Base-by-base conservation (phyloP, 768 basidiomycete genomes). In the Calocera cornea region DNA sequence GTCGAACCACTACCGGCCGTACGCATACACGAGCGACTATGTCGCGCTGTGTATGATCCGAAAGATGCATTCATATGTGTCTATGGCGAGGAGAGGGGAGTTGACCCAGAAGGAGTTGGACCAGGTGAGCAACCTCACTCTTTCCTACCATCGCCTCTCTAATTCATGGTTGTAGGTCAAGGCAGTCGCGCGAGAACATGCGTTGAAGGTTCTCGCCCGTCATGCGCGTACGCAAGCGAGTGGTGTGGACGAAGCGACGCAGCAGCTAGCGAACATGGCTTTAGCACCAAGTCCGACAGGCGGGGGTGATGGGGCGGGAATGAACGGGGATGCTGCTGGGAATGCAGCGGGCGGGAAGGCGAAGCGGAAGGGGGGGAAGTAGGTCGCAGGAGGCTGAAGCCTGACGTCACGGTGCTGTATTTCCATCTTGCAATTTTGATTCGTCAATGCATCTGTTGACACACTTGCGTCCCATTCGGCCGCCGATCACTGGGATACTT, bases 371-470 rank as follows among this genome's bases (percentile, higher is more conserved):
- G 54, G 54, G 5, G 54, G 54, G 27, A 60, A 60, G 22, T 60
- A 33, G 31, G 27, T 27, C 5, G 27, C 54, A 2, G 54, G 31
- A 16, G 54, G 5, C 8, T 7, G 24, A 60, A 60, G 54, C 54
- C 14, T 29, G 24, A 33, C 31, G 54, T 60, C 24, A 29, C 31
- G 54, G 54, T 60, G 54, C 54, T 60, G 54, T 60, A 60, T 60
- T 60, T 60, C 54, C 2, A 7, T 60, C 27, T 33, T 29, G 24
- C 54, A 27, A 60, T 33, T 60, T 27, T 60, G 54, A 60, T 60
- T n/a, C 31, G 44, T 60, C 54, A 60, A 60, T 60, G 54, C 54
- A 60, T 60, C 24, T 60, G 19, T 60, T 60, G 54, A 60, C 24
- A 29, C 2, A 60, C 31, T 60, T 60, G 54, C 19, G 8, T 29